A percentile compares a stretch with the other conserved stretches of the same genome.
phyloP scores from a whole-genome alignment of 2,329 filamentous ascomycete genomes.

The Ophiostoma himal-ulmi region DNA sequence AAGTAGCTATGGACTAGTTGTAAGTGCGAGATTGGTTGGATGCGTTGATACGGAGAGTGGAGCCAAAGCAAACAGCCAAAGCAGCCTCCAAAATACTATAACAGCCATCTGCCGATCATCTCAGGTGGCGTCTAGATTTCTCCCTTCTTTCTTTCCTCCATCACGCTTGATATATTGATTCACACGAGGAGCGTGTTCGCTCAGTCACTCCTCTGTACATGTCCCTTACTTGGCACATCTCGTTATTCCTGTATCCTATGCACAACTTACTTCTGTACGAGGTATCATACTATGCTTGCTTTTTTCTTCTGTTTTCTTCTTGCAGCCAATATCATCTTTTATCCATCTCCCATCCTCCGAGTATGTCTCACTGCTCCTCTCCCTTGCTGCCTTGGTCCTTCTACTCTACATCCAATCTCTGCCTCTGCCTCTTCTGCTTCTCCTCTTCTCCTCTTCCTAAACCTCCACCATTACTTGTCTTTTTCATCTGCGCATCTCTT shows the following conservation, averaged over 20 bases:
- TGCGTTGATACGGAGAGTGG: background rate
- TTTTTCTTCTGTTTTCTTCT: background rate
- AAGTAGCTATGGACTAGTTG: background rate
- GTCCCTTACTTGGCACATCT: background rate
- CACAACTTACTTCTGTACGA: background rate
- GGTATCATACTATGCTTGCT: background rate
- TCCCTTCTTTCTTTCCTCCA: no score
- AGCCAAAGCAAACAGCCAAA: background rate
- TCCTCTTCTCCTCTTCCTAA: background rate
- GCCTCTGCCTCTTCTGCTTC: background rate
- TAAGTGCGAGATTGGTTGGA: background rate
- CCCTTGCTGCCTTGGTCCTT: conserved; percentile 3
- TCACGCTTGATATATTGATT: no score
- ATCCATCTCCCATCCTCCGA: background rate
- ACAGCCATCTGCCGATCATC: background rate
- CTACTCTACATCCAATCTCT: background rate
- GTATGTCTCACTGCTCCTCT: background rate
- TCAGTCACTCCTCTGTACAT: no score
- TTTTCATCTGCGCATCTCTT: background rate
- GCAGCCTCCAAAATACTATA: background rate
- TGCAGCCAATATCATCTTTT: background rate
- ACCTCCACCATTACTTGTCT: background rate
- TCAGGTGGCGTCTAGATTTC: background rate
- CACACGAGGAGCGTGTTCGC: no score
- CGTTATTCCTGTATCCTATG: background rate